Conservation (phyloP, 305 asterid species). For the Caryopteris hybrid region DNA sequence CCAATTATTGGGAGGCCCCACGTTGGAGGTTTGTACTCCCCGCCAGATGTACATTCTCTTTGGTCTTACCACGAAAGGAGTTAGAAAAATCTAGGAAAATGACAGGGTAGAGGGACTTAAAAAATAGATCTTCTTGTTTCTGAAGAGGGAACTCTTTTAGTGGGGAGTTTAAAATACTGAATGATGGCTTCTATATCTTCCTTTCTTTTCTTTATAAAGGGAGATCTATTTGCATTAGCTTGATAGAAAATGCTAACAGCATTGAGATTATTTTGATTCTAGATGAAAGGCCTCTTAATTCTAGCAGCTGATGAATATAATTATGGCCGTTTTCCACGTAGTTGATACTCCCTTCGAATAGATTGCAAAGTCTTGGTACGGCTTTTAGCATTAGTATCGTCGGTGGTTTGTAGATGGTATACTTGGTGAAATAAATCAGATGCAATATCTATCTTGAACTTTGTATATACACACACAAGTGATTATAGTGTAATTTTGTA, state of each 20-base stretch:
- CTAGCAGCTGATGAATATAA: background rate
- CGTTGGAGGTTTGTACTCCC: constrained; percentile 75
- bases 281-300: background rate
- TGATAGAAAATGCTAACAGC: constrained; percentile 20
- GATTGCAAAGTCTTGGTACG: too few relatives aligned
- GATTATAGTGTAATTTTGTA: too few relatives aligned
- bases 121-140: constrained; percentile 25
- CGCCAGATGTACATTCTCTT: constrained; percentile 78
- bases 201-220: constrained; percentile 63
- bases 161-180: constrained; percentile 42
- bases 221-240: constrained; percentile 47
- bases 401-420: background rate
- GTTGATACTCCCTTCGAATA: too few relatives aligned
- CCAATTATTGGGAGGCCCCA: constrained; percentile 47
- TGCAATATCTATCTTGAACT: too few relatives aligned
- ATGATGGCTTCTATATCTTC: constrained; percentile 48
- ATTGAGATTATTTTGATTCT: background rate
- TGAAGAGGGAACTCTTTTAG: constrained; percentile 42
- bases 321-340: background rate
- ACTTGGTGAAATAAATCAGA: background rate
- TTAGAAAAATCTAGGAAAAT: constrained; percentile 18
- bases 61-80: constrained; percentile 62
- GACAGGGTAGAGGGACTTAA: constrained; percentile 30
- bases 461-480: too few relatives aligned
- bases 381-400: too few relatives aligned